Base-by-base conservation (phyloP, 2,329 filamentous ascomycete species). In the Cytospora piceae region DNA sequence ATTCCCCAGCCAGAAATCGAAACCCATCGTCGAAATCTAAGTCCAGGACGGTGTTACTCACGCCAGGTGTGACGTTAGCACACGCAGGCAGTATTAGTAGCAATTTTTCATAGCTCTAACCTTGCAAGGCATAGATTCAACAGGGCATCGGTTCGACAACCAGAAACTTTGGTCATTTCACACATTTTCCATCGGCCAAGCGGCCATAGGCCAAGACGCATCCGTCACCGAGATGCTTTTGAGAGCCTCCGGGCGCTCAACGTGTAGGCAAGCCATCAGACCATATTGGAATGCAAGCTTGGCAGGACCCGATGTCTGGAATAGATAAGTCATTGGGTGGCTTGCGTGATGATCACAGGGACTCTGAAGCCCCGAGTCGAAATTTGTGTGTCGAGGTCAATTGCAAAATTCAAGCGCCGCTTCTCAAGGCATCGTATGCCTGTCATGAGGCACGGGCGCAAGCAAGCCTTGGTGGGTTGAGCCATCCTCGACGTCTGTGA, bases 401-500 rank as follows among this genome's bases (percentile, higher is more conserved):
- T 53, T 46, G 60, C 55, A 56, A 54, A 31, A 22, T 56, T 63
- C 55, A 55, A 56, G 20, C 57, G 52, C 57, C 42, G 53, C 57
- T 34, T 29, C 52, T 61, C 54, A 62, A 62, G 55, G 58, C 65
- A 58, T 39, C 27, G 60, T 57, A 49, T 53, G 64, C 54, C 60
- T 52, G 60, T 61, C 61, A 52, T 51, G 57, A 34, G 24, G 24
- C 31, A 51, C 34, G 53, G 46, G 53, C 55, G 42, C 46, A 34
- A 34, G 42, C 46, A 34, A 34, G 46, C 24, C 11, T 29, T 12
- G 29, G 37, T 39, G 53, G 61, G 49, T 29, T 49, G 22, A 55
- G 61, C 55, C 56, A 57, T 34, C 53, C 61, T 57, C 54, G 62
- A 52, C 53, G 46, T 64, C 57, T 65, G 65, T 61, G 65, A 49